These are phyloP conservation scores for Chenopodium quinoa DNA, from an alignment of 148 eudicot species.

Conservation along the genomic window DNA sequence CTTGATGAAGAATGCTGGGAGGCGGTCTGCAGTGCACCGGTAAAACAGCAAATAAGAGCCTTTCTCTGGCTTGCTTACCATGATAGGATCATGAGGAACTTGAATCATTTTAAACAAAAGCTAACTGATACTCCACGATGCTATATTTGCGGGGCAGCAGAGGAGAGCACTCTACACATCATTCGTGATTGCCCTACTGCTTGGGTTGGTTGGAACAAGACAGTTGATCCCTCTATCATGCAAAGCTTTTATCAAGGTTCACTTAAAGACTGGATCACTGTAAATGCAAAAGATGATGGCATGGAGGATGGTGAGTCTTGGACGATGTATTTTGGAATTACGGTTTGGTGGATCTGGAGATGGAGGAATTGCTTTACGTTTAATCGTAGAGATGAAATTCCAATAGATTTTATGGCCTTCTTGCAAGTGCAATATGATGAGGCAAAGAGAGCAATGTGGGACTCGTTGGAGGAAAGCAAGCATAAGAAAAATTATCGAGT, in stretches of 20 bases:
- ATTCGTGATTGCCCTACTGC: neutral
- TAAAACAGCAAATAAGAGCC: no score
- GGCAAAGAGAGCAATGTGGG: no score
- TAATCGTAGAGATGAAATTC: neutral
- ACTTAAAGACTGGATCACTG: neutral
- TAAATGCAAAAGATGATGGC: neutral
- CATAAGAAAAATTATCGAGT: no score
- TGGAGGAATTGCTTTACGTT: neutral
- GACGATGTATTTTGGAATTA: neutral
- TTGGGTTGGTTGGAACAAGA: neutral
- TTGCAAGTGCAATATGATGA: neutral
- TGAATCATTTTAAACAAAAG: no score
- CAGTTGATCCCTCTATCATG: neutral
- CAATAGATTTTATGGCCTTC: neutral
- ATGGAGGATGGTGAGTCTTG: no score
- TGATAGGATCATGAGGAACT: no score
- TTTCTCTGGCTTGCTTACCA: no score
- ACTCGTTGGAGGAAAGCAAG: no score
- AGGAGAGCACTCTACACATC: neutral
- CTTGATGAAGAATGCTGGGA: no score
- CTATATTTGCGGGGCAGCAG: neutral
- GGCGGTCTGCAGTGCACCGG: no score
- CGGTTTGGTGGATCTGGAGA: neutral
- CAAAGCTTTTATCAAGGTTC: neutral
- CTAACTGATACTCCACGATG: no score